phyloP scores from a whole-genome alignment of 306 rosid species.

The Sindora glabra region DNA sequence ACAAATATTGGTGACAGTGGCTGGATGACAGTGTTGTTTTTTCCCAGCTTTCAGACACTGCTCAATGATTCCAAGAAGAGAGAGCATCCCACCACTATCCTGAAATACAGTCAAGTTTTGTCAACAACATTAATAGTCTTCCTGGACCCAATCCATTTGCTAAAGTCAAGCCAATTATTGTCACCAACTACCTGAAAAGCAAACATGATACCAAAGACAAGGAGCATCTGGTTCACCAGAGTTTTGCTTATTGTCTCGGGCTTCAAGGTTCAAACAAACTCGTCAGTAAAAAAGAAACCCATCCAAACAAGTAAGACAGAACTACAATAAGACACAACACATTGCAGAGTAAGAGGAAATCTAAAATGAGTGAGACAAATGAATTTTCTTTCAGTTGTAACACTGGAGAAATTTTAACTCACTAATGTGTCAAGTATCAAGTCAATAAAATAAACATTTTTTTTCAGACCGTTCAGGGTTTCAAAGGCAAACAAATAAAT shows the following conservation, averaged over 20 bases:
- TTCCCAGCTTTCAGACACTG: slow-evolving; percentile 92
- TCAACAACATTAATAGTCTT: slow-evolving; percentile 17
- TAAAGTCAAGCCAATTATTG: neutral
- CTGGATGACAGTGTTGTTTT: slow-evolving; percentile 79
- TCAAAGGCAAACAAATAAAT: neutral
- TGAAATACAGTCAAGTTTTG: slow-evolving; percentile 31
- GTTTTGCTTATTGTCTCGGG: slow-evolving; percentile 92
- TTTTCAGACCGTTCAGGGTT: neutral
- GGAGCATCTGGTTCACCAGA: slow-evolving; percentile 97
- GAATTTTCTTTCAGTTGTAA: neutral
- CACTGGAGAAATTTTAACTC: neutral
- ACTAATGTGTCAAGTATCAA: neutral
- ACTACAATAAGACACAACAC: neutral
- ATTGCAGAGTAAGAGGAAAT: neutral
- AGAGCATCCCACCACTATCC: slow-evolving; percentile 80
- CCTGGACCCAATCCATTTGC: slow-evolving; percentile 11
- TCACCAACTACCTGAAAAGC: slow-evolving; percentile 75
- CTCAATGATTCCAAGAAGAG: slow-evolving; percentile 81
- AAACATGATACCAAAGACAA: slow-evolving; percentile 77
- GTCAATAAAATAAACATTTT: neutral
- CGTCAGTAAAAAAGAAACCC: slow-evolving; percentile 24
- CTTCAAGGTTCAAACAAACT: slow-evolving; percentile 52
- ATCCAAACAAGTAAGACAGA: neutral
- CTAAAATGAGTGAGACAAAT: neutral
- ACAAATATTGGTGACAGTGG: slow-evolving; percentile 84